Evolutionary conservation across 2,329 filamentous ascomycete genomes (phyloP), one percentile per base, ranked within the genome.

Genomic region (Daldinia sp.): DNA sequence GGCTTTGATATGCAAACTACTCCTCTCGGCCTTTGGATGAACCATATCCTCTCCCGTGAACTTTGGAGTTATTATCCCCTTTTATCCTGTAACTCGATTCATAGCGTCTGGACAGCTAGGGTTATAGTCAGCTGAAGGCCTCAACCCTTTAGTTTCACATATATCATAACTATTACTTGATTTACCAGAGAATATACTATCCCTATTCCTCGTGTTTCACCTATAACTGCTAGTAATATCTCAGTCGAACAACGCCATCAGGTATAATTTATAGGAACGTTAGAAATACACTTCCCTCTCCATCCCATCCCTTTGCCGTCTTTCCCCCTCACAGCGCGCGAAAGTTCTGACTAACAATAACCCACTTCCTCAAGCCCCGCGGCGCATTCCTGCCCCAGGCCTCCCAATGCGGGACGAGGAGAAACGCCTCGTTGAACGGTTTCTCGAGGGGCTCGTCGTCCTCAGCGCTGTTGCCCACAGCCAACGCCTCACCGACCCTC

Each of bases 371-470:
- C 54, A 82, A 71, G 1, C 82, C 82, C 61, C 83, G 82, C 2
- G 82, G 76, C 32, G 85, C 82, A 66, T 85, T 87, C 57, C 79
- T 78, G 3, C 78, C 80, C 68, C 83, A 80, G 0, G 82, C 77
- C 67, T 88, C 85, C 85, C 87, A 84, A 77, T 92, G 92, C 6
- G 93, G 92, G 34, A 94, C 90, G 56, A 97, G 81, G 21, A 96
- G 85, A 74, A 96, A 90, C 0, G 85, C 89, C 76, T 97, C 93
- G 71, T 87, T 90, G 75, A 96, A 96, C 32, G 86, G 87, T 68
- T 87, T 87, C 75, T 87, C 84, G 25, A 41, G 51, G 1, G 48
- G 27, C 17, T 4, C 32, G 32, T 45, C 48, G 25, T 45, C 11
- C 84, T 84, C 11, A 85, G n/a, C 37, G 11, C 9, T 15, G 27